Percentiles rank a stretch among this genome's conserved stretches.
Conservation (phyloP, 768 basidiomycete genomes). For the Russula abietina region DNA sequence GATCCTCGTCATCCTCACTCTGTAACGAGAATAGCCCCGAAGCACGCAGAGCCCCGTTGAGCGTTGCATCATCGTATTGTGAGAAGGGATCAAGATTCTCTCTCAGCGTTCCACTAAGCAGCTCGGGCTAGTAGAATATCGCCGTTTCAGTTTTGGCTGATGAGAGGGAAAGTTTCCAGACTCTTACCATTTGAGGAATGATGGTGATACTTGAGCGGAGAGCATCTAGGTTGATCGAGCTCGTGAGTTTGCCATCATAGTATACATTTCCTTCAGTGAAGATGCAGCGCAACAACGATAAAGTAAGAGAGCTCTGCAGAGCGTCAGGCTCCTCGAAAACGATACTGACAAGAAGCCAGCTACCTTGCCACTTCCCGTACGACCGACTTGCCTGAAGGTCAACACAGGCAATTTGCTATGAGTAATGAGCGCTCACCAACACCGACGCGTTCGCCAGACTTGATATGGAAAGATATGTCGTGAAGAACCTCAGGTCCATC, state of each 20-base stretch:
- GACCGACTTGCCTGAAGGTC: constrained; percentile 38
- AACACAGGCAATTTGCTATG: neutral
- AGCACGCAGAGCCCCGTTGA: constrained; percentile 45
- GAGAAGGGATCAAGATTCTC: constrained; percentile 57
- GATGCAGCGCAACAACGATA: constrained; percentile 51
- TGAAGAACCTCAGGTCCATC: constrained; percentile 56
- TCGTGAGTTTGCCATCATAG: constrained; percentile 45
- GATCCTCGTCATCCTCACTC: constrained; percentile 33
- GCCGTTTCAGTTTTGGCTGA: constrained; percentile 13
- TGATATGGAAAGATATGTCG: constrained; percentile 44
- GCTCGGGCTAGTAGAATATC: constrained; percentile 35
- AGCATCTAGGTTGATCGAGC: constrained; percentile 46
- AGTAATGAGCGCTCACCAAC: constrained; percentile 35
- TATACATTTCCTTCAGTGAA: constrained; percentile 46
- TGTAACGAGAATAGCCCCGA: constrained; percentile 43
- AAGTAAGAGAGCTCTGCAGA: constrained; percentile 42
- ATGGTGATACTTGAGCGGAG: constrained; percentile 51
- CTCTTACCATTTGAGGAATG: constrained; percentile 49
- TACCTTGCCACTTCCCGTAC: constrained; percentile 54
- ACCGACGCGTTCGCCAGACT: constrained; percentile 53
- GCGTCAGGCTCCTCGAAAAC: neutral
- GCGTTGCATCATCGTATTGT: constrained; percentile 46
- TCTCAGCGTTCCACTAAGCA: constrained; percentile 51
- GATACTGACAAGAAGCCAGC: constrained; percentile 5
- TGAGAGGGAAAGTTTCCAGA: neutral